Evolutionary conservation across 345 rosid species (phyloP).

Genomic region (Eucalyptus grandis): DNA sequence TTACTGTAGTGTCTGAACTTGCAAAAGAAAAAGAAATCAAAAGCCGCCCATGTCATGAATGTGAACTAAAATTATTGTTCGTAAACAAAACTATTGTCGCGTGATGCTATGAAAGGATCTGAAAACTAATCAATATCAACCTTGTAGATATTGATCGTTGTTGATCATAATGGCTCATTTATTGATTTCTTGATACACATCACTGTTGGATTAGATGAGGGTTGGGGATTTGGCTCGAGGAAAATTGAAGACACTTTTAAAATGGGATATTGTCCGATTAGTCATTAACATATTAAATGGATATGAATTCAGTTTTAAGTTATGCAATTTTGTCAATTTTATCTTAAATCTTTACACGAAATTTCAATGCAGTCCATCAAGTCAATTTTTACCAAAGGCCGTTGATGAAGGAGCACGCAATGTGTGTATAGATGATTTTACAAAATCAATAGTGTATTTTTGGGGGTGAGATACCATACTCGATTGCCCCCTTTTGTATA

Average conservation of each 20-base stretch:
- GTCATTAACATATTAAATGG: no score
- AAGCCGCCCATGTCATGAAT: background rate
- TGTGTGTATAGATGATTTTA: background rate
- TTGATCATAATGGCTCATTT: background rate
- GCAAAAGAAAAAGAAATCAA: background rate
- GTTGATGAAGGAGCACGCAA: background rate
- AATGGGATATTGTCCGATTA: background rate
- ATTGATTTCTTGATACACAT: background rate
- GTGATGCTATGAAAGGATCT: background rate
- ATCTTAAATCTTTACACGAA: no score
- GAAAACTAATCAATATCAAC: background rate
- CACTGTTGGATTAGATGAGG: background rate
- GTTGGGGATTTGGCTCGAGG: background rate
- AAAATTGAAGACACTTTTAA: background rate
- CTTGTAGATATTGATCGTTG: background rate
- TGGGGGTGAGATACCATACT: background rate
- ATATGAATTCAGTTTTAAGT: accelerated
- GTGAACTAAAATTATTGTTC: background rate
- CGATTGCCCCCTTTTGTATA: background rate
- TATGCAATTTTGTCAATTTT: no score
- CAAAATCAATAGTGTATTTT: background rate
- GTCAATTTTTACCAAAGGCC: no score
- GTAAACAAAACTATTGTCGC: background rate
- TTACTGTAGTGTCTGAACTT: background rate
- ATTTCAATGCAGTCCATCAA: no score